phyloP scores from a whole-genome alignment of 2,329 filamentous ascomycete species.

The Diaporthe citri region DNA sequence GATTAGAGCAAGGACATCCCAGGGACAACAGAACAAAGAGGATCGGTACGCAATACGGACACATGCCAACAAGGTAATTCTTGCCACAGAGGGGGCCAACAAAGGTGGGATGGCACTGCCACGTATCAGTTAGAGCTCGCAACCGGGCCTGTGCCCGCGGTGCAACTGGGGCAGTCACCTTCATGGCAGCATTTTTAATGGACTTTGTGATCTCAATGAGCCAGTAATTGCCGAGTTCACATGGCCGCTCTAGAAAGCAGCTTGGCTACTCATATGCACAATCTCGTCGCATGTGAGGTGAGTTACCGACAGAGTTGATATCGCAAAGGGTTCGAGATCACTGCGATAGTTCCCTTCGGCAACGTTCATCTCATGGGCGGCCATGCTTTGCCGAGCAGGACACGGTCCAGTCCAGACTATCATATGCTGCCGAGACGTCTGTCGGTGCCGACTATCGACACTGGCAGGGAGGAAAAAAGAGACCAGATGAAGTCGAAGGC shows the following conservation, averaged over 20 bases:
- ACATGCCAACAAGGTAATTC: background rate
- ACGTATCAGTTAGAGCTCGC: constrained; percentile 5
- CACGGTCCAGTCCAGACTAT: background rate
- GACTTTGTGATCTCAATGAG: background rate
- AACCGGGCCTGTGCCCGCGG: background rate
- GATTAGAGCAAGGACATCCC: background rate
- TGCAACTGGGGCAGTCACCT: background rate
- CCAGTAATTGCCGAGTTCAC: background rate
- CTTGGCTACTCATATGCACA: background rate
- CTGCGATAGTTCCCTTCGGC: background rate
- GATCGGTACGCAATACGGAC: background rate
- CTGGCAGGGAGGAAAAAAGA: background rate
- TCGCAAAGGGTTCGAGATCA: background rate
- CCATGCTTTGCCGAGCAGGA: background rate
- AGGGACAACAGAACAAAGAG: background rate
- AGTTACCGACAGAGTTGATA: too few relatives aligned
- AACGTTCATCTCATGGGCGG: background rate
- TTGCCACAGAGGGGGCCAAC: background rate
- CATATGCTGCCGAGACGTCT: constrained; percentile 1
- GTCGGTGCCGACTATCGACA: background rate
- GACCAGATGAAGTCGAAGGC: constrained; percentile 1
- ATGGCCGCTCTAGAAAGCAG: background rate
- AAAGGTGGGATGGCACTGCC: background rate
- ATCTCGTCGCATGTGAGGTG: background rate
- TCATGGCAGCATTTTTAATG: background rate